Conservation (phyloP, 257 asterid species). For the Solanum etuberosum region DNA sequence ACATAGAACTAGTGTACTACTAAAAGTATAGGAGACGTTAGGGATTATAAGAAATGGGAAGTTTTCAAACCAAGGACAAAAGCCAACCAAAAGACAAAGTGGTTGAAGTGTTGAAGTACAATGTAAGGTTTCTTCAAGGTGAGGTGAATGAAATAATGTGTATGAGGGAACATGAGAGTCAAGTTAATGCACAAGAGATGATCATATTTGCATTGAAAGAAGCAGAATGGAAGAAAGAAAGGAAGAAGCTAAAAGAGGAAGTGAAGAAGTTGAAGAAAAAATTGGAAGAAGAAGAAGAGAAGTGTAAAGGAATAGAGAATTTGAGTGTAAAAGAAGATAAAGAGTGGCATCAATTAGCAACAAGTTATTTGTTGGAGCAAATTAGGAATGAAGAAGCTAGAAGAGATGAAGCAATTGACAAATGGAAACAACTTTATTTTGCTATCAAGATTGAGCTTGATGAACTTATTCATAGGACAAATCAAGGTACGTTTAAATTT, state of each 20-base stretch:
- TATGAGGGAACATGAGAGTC: conserved; percentile 53
- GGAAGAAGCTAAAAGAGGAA: conserved; percentile 40
- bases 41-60: conserved; percentile 33
- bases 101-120: conserved; percentile 46
- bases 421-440: conserved; percentile 83
- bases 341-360: conserved; percentile 1
- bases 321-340: not conserved
- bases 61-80: conserved; percentile 34
- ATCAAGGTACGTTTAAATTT: conserved; percentile 19
- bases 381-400: conserved; percentile 15
- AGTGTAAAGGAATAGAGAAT: conserved; percentile 2
- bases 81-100: conserved; percentile 15
- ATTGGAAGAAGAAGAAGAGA: conserved; percentile 17
- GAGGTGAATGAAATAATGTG: conserved; percentile 55
- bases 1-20: not conserved
- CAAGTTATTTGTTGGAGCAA: conserved; percentile 5
- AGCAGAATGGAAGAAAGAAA: conserved; percentile 67
- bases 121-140: conserved; percentile 34
- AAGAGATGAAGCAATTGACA: conserved; percentile 59
- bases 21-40: not conserved
- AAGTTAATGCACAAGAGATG: conserved; percentile 44
- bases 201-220: conserved; percentile 56
- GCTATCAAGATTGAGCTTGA: conserved; percentile 82
- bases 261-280: conserved; percentile 25
- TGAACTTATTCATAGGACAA: conserved; percentile 59